Conservation (phyloP, 306 rosid genomes). For the Mimosa bimucronata region DNA sequence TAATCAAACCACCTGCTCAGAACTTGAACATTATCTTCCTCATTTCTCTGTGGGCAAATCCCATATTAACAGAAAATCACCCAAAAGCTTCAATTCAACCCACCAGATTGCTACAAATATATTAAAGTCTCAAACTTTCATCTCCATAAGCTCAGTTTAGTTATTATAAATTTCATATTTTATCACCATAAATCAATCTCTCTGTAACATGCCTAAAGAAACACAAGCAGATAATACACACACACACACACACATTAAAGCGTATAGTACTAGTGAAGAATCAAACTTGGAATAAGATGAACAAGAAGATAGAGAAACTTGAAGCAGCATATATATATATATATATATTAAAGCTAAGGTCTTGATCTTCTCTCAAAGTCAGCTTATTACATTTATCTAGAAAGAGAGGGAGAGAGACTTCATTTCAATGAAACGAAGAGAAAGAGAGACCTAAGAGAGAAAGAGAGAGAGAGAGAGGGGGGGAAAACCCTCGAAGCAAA, state of each 20-base stretch:
- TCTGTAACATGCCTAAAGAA: not conserved
- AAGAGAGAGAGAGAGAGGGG: slow-evolving; percentile 14
- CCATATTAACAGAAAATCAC: not conserved
- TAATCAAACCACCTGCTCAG: not conserved
- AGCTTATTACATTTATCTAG: slow-evolving; percentile 24
- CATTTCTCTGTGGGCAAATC: not conserved
- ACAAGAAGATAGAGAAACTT: not conserved
- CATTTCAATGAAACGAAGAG: not conserved
- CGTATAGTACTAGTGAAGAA: not conserved
- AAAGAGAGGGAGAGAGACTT: not conserved
- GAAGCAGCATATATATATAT: not conserved
- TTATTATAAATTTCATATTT: not conserved
- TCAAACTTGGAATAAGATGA: not conserved
- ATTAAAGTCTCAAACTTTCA: not conserved
- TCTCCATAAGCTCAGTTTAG: not conserved
- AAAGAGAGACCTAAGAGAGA: not conserved
- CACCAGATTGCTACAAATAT: not conserved
- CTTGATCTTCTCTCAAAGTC: not conserved
- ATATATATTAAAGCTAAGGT: not conserved
- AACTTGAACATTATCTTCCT: not conserved
- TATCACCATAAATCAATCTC: not conserved
- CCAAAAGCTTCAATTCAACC: not conserved
- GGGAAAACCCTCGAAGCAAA: slow-evolving; percentile 4
- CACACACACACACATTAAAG: not conserved
- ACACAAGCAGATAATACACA: not conserved